Evolutionary conservation across 768 basidiomycete species (phyloP), one percentile per base, ranked within the genome.

Genomic region (Amanita polypyramis): DNA sequence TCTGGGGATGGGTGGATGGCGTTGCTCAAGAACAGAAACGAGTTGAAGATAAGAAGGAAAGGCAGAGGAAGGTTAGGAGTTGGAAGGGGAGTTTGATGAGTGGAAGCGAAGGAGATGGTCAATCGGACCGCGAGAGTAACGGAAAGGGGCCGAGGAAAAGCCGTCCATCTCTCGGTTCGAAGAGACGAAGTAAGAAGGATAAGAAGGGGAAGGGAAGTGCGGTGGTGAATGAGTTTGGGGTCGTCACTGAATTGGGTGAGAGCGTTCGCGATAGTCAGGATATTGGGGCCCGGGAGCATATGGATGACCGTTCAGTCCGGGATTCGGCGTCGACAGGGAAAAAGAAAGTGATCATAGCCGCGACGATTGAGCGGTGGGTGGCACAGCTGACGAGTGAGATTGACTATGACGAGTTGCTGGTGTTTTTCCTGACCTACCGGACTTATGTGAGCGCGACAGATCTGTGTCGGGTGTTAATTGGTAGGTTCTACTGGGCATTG

Each of bases 321-420:
- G 60, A 50, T 15, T 4, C 54, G 20, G 44, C 43, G 36, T 49
- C 51, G 23, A 60, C 63, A 19, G 61, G 58, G 29, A 56, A 63
- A 27, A 66, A 68, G 55, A 73, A 64, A 53, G 69, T 88, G 20
- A 69, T 95, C n/a, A 68, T 94, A 11, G 92, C 89, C 0, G 91
- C 91, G 3, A 92, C 89, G 2, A 89, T 94, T 56, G 92, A 94
- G 61, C 82, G 92, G 0, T 91, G 89, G 88, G 82, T 96, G 47
- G 90, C 88, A 0, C 89, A 95, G 58, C 68, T 95, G 42, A 94
- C 93, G 25, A 85, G 82, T 56, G 82, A 86, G 56, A 69, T 92
- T 56, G 80, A 86, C 62, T 87, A 89, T 50, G 90, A 92, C 60
- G 87, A 92, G 55, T 72, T 93, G 23, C 73, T 91, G 49, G 81